A percentile compares a stretch with the other conserved stretches of the same genome.
Conservation (phyloP, 208 protist species). For the Strigomonas culicis region DNA sequence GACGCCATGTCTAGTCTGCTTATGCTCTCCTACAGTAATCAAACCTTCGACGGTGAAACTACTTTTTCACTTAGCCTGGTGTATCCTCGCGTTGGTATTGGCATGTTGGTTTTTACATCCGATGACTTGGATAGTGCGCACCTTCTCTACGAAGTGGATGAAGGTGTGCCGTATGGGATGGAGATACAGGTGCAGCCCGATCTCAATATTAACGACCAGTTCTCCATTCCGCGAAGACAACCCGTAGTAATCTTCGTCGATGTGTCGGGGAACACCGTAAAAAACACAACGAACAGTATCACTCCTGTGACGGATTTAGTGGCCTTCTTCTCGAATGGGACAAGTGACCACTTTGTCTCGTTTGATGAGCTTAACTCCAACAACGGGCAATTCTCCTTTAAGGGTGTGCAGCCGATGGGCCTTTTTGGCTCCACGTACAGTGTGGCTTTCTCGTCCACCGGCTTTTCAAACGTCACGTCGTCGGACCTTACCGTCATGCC, state of each 20-base stretch:
- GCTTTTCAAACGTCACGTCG: slow-evolving; percentile 21
- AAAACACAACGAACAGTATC: not conserved
- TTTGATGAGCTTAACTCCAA: not conserved
- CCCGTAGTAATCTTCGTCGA: slow-evolving; percentile 32
- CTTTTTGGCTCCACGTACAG: slow-evolving; percentile 24
- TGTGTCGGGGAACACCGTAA: slow-evolving; percentile 29
- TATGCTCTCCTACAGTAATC: slow-evolving; percentile 32
- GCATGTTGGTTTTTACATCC: slow-evolving; percentile 21
- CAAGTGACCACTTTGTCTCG: not conserved
- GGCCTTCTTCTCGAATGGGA: slow-evolving; percentile 17
- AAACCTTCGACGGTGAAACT: slow-evolving; percentile 23
- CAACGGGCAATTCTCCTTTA: slow-evolving; percentile 28
- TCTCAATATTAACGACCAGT: slow-evolving; percentile 15
- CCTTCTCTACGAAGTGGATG: slow-evolving; percentile 24
- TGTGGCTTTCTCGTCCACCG: slow-evolving; percentile 18
- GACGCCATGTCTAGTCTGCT: slow-evolving; percentile 24
- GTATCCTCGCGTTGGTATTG: slow-evolving; percentile 33
- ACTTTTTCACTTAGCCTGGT: slow-evolving; percentile 32
- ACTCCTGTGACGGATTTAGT: not conserved
- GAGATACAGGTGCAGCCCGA: slow-evolving; percentile 25
- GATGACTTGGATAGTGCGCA: slow-evolving; percentile 7
- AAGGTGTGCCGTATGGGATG: slow-evolving; percentile 23
- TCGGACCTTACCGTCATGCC: slow-evolving; percentile 5
- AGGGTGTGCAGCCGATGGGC: slow-evolving; percentile 12
- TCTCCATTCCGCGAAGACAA: slow-evolving; percentile 14